Conservation (phyloP, 169 alveolate genomes). For the Plasmodium berghei region DNA sequence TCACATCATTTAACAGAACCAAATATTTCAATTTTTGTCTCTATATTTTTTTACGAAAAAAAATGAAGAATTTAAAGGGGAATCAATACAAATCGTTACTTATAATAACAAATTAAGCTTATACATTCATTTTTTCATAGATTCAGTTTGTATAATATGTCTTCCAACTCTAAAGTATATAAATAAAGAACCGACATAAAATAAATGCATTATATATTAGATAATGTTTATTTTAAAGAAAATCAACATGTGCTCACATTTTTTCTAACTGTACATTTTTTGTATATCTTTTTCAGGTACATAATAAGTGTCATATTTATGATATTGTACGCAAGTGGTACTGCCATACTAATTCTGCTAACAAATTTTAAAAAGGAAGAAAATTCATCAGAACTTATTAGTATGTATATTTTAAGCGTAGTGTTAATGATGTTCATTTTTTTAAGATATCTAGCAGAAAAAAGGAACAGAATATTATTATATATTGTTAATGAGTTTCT, state of each 20-base stretch:
- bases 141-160: slow-evolving; percentile 54
- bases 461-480: slow-evolving; percentile 37
- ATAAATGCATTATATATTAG: background rate
- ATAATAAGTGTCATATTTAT: slow-evolving; percentile 15
- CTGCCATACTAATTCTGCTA: slow-evolving; percentile 5
- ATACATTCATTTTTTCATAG: slow-evolving; percentile 66
- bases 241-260: background rate
- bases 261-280: background rate
- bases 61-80: slow-evolving; percentile 14
- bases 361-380: background rate
- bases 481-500: slow-evolving; percentile 32
- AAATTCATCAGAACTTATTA: slow-evolving; percentile 16
- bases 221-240: background rate
- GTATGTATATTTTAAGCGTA: slow-evolving; percentile 33
- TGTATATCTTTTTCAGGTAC: slow-evolving; percentile 15
- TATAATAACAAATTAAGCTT: slow-evolving; percentile 60
- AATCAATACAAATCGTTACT: background rate
- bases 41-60: slow-evolving; percentile 53
- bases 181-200: background rate
- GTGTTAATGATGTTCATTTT: slow-evolving; percentile 42
- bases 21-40: slow-evolving; percentile 58
- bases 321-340: slow-evolving; percentile 17
- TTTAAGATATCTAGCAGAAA: slow-evolving; percentile 39
- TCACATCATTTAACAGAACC: slow-evolving; percentile 20
- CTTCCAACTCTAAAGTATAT: slow-evolving; percentile 57